Evolutionary conservation across 2,329 filamentous ascomycete genomes (phyloP).

Genomic region (Cladophialophora carrionii): DNA sequence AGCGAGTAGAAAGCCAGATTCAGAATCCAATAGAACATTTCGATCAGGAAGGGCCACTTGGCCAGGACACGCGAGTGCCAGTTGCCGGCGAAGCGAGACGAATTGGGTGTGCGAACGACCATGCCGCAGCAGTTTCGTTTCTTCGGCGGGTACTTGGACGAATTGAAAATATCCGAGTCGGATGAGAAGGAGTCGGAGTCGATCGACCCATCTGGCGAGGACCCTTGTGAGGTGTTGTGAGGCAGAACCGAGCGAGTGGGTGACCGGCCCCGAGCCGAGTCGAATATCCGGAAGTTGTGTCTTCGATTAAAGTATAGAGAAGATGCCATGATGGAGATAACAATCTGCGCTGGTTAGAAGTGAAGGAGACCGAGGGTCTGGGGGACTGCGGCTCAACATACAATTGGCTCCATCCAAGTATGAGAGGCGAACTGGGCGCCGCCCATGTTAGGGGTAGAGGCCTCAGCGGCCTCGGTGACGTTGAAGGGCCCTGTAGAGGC

Average conservation of each 20-base stretch:
- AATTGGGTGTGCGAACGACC: slow-evolving; percentile 59
- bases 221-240: slow-evolving; percentile 26
- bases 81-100: slow-evolving; percentile 63
- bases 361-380: not conserved
- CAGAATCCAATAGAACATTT: slow-evolving; percentile 75
- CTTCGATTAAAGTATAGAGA: slow-evolving; percentile 55
- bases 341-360: slow-evolving; percentile 47
- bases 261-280: slow-evolving; percentile 37
- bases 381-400: slow-evolving; percentile 34
- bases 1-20: slow-evolving; percentile 67
- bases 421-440: slow-evolving; percentile 46
- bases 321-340: slow-evolving; percentile 54
- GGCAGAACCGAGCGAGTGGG: slow-evolving; percentile 32
- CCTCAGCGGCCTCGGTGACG: slow-evolving; percentile 28
- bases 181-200: slow-evolving; percentile 43
- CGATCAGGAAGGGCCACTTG: slow-evolving; percentile 70
- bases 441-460: slow-evolving; percentile 40
- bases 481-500: slow-evolving; percentile 22
- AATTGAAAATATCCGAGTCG: slow-evolving; percentile 43
- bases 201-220: slow-evolving; percentile 34
- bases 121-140: slow-evolving; percentile 57
- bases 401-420: slow-evolving; percentile 44
- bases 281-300: slow-evolving; percentile 50
- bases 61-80: slow-evolving; percentile 66
- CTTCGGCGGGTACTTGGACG: slow-evolving; percentile 52